A percentile compares a stretch with the other conserved stretches of the same genome.
Evolutionary conservation across 2,329 filamentous ascomycete species (phyloP).

Genomic region (Tolypocladium capitatum): DNA sequence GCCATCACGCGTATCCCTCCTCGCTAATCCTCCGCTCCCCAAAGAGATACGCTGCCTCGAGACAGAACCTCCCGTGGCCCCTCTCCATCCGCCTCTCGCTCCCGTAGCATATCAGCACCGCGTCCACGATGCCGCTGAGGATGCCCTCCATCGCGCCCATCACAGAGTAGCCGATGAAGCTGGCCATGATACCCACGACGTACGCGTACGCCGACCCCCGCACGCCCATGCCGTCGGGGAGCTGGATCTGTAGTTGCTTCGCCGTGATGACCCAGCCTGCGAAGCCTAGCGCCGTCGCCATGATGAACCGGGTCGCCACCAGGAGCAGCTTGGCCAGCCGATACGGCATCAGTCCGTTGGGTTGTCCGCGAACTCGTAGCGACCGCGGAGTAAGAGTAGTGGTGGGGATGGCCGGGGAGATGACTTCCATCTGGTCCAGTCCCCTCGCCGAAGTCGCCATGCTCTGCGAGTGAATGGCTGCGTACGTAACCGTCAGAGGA

Average conservation of each 20-base stretch:
- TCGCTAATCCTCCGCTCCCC: conserved; percentile 39
- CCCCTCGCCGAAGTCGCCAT: conserved; percentile 66
- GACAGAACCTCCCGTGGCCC: conserved; percentile 66
- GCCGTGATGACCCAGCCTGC: conserved; percentile 95
- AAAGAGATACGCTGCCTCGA: conserved; percentile 83
- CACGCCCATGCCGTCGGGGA: conserved; percentile 38
- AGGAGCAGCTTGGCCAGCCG: conserved; percentile 82
- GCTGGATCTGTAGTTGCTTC: conserved; percentile 54
- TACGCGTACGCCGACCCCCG: conserved; percentile 88
- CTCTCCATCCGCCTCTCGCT: conserved; percentile 65
- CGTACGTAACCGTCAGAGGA: conserved; percentile 82
- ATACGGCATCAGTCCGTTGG: conserved; percentile 63
- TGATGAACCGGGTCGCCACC: conserved; percentile 80
- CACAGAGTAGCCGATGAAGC: conserved; percentile 89
- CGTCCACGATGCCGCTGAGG: conserved; percentile 75
- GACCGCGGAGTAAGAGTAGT: conserved; percentile 52
- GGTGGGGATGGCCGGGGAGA: conserved; percentile 59
- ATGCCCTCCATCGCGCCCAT: conserved; percentile 85
- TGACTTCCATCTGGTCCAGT: conserved; percentile 68
- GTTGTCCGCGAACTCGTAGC: conserved; percentile 28
- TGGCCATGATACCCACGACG: conserved; percentile 80
- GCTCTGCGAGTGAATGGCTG: conserved; percentile 82
- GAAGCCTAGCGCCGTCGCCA: conserved; percentile 80
- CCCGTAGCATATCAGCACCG: conserved; percentile 84
- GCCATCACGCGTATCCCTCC: conserved; percentile 5